These are phyloP conservation scores for Gossypium davidsonii DNA, from an alignment of 441 rosid genomes.

Conservation along the genomic window DNA sequence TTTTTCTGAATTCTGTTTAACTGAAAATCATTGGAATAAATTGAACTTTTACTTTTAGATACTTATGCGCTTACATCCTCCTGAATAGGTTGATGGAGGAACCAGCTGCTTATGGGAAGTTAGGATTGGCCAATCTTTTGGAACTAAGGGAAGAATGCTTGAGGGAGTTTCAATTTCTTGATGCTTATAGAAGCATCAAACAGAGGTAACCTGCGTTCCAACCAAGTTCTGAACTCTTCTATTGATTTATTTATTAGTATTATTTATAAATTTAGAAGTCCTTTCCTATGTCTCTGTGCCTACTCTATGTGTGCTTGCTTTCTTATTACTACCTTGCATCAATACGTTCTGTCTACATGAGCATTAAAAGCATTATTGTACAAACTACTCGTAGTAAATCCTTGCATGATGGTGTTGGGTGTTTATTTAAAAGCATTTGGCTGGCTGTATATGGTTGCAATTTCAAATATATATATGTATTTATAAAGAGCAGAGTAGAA, in stretches of 20 bases:
- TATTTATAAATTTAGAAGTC: neutral
- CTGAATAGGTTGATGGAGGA: slow-evolving; percentile 86
- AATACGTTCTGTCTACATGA: neutral
- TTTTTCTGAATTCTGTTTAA: neutral
- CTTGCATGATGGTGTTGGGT: neutral
- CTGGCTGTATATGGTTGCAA: neutral
- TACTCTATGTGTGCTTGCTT: neutral
- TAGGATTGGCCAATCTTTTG: slow-evolving; percentile 95
- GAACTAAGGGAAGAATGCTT: slow-evolving; percentile 97
- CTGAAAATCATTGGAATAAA: neutral
- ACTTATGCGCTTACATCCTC: slow-evolving; percentile 1
- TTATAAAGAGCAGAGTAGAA: neutral
- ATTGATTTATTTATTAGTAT: neutral
- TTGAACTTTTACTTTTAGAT: neutral
- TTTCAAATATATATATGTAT: neutral
- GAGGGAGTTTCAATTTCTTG: slow-evolving; percentile 95
- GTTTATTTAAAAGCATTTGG: neutral
- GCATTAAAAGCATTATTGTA: neutral
- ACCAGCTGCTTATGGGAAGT: slow-evolving; percentile 96
- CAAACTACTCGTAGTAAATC: neutral
- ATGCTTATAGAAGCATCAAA: slow-evolving; percentile 94
- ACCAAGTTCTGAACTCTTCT: slow-evolving; percentile 8
- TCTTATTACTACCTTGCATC: neutral
- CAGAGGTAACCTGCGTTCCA: slow-evolving; percentile 51
- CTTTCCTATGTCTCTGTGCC: neutral